phyloP scores from a whole-genome alignment of 2,329 filamentous ascomycete species.

The Thyridium curvatum region DNA sequence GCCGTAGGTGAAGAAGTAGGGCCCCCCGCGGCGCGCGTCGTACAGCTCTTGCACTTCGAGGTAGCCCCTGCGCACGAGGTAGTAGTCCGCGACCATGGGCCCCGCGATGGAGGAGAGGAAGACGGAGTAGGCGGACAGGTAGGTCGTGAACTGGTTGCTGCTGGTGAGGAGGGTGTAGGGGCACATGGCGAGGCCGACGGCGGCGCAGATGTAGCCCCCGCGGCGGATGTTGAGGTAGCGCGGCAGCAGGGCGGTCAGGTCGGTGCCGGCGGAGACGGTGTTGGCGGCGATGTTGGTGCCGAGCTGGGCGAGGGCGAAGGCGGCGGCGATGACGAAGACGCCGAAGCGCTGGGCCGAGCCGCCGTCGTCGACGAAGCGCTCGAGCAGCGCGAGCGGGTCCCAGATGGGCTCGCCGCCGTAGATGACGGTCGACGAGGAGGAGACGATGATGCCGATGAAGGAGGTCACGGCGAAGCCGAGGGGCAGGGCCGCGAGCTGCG shows the following conservation, averaged over 20 bases:
- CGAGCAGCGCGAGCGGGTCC: constrained; percentile 65
- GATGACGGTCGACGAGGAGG: constrained; percentile 64
- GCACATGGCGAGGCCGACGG: constrained; percentile 76
- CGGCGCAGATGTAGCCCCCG: constrained; percentile 79
- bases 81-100: constrained; percentile 88
- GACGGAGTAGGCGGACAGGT: constrained; percentile 85
- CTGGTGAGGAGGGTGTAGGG: constrained; percentile 73
- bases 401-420: constrained; percentile 60
- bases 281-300: constrained; percentile 87
- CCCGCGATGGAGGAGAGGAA: constrained; percentile 92
- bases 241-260: constrained; percentile 74
- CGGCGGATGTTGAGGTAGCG: constrained; percentile 80
- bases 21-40: constrained; percentile 56
- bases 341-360: constrained; percentile 64
- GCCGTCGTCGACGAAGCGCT: constrained; percentile 62
- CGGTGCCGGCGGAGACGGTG: constrained; percentile 75
- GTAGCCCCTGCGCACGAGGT: constrained; percentile 76
- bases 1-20: constrained; percentile 70
- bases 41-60: constrained; percentile 75
- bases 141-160: constrained; percentile 82
- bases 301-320: constrained; percentile 73
- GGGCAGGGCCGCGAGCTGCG: constrained; percentile 71
- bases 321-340: constrained; percentile 65
- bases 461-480: constrained; percentile 70
- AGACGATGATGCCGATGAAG: constrained; percentile 77